Evolutionary conservation across 1,284 basidiomycete species (phyloP).

Genomic region (Microbotryum violaceum): DNA sequence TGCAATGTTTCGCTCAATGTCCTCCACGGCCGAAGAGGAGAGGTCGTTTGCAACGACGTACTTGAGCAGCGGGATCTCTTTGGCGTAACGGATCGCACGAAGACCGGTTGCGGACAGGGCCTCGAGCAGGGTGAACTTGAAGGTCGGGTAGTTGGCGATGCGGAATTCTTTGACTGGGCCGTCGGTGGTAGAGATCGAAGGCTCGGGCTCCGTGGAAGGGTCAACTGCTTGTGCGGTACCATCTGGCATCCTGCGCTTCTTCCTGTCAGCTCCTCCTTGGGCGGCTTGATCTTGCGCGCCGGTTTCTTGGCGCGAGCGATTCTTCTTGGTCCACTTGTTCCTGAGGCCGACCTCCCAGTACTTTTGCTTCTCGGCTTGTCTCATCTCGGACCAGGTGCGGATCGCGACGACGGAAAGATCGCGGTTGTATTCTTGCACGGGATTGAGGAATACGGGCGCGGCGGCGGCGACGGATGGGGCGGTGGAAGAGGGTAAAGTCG

Average conservation of each 20-base stretch:
- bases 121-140: constrained; percentile 79
- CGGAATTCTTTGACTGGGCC: neutral
- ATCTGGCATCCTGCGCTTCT: constrained; percentile 29
- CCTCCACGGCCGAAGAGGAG: constrained; percentile 70
- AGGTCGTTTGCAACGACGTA: constrained; percentile 91
- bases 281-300: constrained; percentile 10
- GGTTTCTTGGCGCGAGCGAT: constrained; percentile 5
- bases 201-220: neutral
- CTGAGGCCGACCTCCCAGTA: constrained; percentile 48
- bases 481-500: neutral
- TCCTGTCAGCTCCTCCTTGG: constrained; percentile 19
- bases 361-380: constrained; percentile 59
- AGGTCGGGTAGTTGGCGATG: constrained; percentile 40
- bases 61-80: constrained; percentile 88
- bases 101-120: constrained; percentile 92
- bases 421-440: constrained; percentile 97
- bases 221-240: constrained; percentile 1
- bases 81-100: constrained; percentile 92
- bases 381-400: constrained; percentile 68
- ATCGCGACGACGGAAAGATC: constrained; percentile 88
- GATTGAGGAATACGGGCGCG: constrained; percentile 71
- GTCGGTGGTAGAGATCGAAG: neutral
- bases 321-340: constrained; percentile 41
- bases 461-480: neutral
- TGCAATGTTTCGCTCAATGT: constrained; percentile 82